Percentiles rank a stretch among this genome's conserved stretches.
Evolutionary conservation across 306 rosid species (phyloP).

Genomic region (Quercus berberidifolia): DNA sequence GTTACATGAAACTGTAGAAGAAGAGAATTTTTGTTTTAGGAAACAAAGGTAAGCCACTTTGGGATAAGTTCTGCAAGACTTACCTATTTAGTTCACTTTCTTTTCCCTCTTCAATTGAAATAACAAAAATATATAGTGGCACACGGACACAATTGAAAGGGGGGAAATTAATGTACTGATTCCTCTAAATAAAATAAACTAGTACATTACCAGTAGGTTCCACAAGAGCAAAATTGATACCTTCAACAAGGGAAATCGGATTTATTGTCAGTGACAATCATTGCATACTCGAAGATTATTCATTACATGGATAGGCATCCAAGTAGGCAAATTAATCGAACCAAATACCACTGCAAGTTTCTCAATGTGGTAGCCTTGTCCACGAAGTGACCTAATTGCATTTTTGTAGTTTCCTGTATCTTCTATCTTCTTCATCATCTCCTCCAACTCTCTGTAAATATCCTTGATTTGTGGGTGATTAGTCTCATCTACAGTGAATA

Average conservation of each 20-base stretch:
- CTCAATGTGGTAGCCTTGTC: slow-evolving; percentile 41
- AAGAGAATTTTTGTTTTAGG: too few relatives aligned
- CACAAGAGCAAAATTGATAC: slow-evolving; percentile 24
- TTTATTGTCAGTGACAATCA: slow-evolving; percentile 48
- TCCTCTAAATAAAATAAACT: not conserved
- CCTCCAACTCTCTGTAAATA: slow-evolving; percentile 36
- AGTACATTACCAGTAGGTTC: slow-evolving; percentile 45
- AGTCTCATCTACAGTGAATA: slow-evolving; percentile 54
- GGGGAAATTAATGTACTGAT: not conserved
- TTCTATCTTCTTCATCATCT: slow-evolving; percentile 48
- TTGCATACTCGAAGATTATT: slow-evolving; percentile 50
- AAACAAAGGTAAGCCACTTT: too few relatives aligned
- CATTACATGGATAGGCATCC: slow-evolving; percentile 53
- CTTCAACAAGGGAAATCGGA: slow-evolving; percentile 36
- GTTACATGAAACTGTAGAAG: too few relatives aligned
- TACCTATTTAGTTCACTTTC: not conserved
- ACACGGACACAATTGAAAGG: not conserved
- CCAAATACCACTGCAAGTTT: slow-evolving; percentile 59
- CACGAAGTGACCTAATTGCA: slow-evolving; percentile 27
- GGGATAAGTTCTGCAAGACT: not conserved
- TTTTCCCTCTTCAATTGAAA: not conserved
- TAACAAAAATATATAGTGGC: not conserved
- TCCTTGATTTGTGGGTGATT: slow-evolving; percentile 55
- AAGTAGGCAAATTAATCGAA: slow-evolving; percentile 43
- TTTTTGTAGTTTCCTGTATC: slow-evolving; percentile 32